phyloP scores from a whole-genome alignment of 176 grass and related monocot species.

The Lolium perenne region DNA sequence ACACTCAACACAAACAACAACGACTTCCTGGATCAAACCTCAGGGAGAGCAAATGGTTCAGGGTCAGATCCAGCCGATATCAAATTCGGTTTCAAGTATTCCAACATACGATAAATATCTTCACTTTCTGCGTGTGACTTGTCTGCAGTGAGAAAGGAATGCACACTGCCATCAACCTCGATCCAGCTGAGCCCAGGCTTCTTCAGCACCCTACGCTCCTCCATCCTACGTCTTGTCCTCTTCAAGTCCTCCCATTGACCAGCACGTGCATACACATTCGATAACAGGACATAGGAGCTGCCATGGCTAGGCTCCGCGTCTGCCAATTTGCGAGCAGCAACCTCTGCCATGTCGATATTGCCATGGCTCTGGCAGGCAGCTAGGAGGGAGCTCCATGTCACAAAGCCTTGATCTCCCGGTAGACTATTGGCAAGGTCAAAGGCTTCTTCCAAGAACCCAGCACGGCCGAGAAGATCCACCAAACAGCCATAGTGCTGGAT shows the following conservation, averaged over 20 bases:
- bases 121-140: constrained; percentile 37
- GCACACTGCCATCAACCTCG: constrained; percentile 50
- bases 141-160: constrained; percentile 60
- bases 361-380: constrained; percentile 60
- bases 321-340: constrained; percentile 43
- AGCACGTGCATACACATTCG: constrained; percentile 51
- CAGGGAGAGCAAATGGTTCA: constrained; percentile 24
- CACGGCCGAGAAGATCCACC: constrained; percentile 61
- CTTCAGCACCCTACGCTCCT: constrained; percentile 41
- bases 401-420: constrained; percentile 41
- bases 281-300: constrained; percentile 56
- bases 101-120: constrained; percentile 56
- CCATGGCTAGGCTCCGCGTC: constrained; percentile 40
- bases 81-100: constrained; percentile 54
- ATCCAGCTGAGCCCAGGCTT: constrained; percentile 63
- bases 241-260: constrained; percentile 58
- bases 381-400: constrained; percentile 63
- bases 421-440: constrained; percentile 43
- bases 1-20: background rate
- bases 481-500: constrained; percentile 65
- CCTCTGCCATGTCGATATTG: constrained; percentile 56
- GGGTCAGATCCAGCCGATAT: constrained; percentile 36
- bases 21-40: constrained; percentile 32
- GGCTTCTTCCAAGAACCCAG: constrained; percentile 50
- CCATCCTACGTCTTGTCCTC: constrained; percentile 54